Conservation (phyloP, 768 basidiomycete species). For the Hygrocybe coccinea region DNA sequence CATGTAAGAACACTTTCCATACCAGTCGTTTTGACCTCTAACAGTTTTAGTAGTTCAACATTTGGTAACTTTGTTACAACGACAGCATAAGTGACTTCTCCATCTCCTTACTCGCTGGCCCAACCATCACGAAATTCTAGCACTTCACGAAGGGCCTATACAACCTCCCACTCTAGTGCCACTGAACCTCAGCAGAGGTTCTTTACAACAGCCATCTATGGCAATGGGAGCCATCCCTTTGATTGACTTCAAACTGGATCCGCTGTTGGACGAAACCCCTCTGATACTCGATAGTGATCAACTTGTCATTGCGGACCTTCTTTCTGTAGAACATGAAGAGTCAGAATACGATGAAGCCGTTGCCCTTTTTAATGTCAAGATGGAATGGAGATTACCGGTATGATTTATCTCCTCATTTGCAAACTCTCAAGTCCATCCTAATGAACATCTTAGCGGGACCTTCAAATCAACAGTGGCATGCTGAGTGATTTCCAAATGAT, state of each 20-base stretch:
- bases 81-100: conserved; percentile 9
- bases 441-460: too few species aligned
- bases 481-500: too few species aligned
- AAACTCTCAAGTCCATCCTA: too few species aligned
- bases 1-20: conserved; percentile 17
- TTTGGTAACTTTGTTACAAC: conserved; percentile 11
- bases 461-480: too few species aligned
- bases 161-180: background rate
- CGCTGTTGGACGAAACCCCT: background rate
- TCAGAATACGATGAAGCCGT: background rate
- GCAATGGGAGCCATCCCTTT: background rate
- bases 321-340: background rate
- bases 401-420: too few species aligned
- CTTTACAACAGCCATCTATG: background rate
- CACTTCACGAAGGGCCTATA: conserved; percentile 7
- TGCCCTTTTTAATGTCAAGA: too few species aligned
- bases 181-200: background rate
- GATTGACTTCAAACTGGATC: background rate
- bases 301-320: background rate
- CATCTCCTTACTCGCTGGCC: conserved; percentile 5
- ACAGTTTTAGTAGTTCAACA: background rate
- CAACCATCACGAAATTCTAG: conserved; percentile 12
- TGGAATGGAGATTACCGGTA: too few species aligned
- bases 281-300: background rate
- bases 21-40: background rate